Percentiles rank a stretch among this genome's conserved stretches.
These are phyloP conservation scores for Bromus sterilis DNA, from an alignment of 176 grass and related monocot genomes.

Conservation along the genomic window DNA sequence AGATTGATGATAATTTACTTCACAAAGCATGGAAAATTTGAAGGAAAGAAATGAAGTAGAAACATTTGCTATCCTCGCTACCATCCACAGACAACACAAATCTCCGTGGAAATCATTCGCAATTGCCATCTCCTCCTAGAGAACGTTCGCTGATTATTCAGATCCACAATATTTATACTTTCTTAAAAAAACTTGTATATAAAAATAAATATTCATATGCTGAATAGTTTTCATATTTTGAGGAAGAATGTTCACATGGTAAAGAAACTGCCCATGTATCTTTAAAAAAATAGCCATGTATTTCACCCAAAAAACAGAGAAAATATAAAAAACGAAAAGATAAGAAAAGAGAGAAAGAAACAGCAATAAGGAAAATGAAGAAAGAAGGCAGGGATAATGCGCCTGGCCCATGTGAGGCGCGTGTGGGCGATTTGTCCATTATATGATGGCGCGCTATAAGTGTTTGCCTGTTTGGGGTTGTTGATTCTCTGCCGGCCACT, in stretches of 20 bases:
- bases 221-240: not conserved
- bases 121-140: too few species aligned
- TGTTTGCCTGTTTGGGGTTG: not conserved
- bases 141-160: too few species aligned
- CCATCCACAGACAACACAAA: too few species aligned
- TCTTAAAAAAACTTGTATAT: too few species aligned
- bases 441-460: not conserved
- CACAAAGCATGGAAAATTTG: too few species aligned
- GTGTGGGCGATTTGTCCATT: not conserved
- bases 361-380: not conserved
- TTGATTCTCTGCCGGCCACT: not conserved
- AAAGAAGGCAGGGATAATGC: not conserved
- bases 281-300: not conserved
- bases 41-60: too few species aligned
- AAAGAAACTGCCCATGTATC: not conserved
- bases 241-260: not conserved
- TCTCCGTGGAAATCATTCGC: too few species aligned
- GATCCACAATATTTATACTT: too few species aligned
- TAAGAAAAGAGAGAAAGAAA: not conserved
- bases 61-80: too few species aligned
- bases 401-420: not conserved
- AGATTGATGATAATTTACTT: too few species aligned
- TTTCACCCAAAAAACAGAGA: not conserved
- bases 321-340: too few species aligned
- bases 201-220: not conserved